phyloP scores from a whole-genome alignment of 2,329 filamentous ascomycete genomes.

The Diaporthe sp. region DNA sequence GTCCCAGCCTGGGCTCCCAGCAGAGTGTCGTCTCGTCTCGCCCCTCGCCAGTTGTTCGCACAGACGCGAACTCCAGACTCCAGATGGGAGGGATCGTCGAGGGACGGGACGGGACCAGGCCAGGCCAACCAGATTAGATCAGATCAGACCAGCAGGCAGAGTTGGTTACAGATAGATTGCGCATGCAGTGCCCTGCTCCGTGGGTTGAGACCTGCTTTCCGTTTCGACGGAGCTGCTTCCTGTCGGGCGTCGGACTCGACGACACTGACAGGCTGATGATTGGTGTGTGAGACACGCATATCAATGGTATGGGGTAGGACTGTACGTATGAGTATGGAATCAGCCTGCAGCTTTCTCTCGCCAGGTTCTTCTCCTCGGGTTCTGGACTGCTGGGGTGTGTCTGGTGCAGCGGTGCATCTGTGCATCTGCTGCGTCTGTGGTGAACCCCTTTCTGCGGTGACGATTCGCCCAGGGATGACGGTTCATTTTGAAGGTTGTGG shows the following conservation, averaged over 20 bases:
- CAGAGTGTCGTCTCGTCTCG: neutral
- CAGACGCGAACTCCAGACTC: conserved; percentile 18
- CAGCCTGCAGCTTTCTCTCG: neutral
- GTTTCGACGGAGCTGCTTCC: neutral
- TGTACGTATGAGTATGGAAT: neutral
- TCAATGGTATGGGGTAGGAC: neutral
- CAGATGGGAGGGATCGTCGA: conserved; percentile 17
- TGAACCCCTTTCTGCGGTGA: conserved; percentile 20
- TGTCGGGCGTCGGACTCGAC: conserved; percentile 9
- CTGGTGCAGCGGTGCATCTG: neutral
- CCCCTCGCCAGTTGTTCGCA: neutral
- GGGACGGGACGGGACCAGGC: conserved; percentile 1
- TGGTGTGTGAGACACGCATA: conserved; percentile 27
- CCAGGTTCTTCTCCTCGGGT: neutral
- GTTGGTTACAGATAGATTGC: conserved; percentile 22
- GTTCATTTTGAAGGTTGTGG: conserved; percentile 24
- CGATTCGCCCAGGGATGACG: conserved; percentile 11
- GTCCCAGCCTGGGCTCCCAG: neutral
- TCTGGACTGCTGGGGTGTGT: neutral
- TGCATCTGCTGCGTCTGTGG: neutral
- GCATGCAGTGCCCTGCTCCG: neutral
- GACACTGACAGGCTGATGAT: neutral
- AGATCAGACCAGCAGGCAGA: neutral
- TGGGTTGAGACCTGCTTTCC: neutral
- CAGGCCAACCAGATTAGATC: conserved; percentile 14